These are phyloP conservation scores for Axilococcus clingmanii DNA, from an alignment of 139 green algal species.

Conservation along the genomic window DNA sequence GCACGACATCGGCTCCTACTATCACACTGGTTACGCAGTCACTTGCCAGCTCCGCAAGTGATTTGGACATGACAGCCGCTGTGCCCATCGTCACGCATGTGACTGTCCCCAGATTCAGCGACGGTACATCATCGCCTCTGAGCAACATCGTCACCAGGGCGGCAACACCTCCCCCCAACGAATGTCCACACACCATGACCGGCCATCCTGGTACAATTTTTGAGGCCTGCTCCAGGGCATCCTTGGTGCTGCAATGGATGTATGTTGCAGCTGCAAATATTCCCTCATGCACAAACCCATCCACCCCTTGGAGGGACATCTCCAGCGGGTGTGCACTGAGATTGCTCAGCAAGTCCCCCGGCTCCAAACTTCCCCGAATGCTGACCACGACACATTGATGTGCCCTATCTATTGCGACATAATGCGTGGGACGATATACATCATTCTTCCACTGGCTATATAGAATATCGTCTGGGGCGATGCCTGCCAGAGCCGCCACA, in stretches of 20 bases:
- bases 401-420: conserved; percentile 33
- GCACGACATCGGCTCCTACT: conserved; percentile 25
- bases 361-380: conserved; percentile 36
- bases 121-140: conserved; percentile 13
- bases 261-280: conserved; percentile 42
- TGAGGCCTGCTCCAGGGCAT: conserved; percentile 24
- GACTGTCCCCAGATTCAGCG: conserved; percentile 20
- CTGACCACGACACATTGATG: conserved; percentile 37
- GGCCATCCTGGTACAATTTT: conserved; percentile 35
- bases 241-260: conserved; percentile 38
- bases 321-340: conserved; percentile 34
- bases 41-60: conserved; percentile 20
- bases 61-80: conserved; percentile 33
- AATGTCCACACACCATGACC: conserved; percentile 38
- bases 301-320: conserved; percentile 17
- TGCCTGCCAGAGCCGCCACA: conserved; percentile 29
- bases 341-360: conserved; percentile 38
- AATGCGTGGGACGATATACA: conserved; percentile 37
- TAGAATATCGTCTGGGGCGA: conserved; percentile 24
- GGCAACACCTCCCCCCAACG: conserved; percentile 36
- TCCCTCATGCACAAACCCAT: conserved; percentile 31
- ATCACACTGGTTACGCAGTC: conserved; percentile 32
- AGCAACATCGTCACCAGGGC: conserved; percentile 36
- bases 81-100: conserved; percentile 30
- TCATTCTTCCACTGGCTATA: conserved; percentile 29